Evolutionary conservation across 305 asterid species (phyloP).

Genomic region (Fraxinus greggii): DNA sequence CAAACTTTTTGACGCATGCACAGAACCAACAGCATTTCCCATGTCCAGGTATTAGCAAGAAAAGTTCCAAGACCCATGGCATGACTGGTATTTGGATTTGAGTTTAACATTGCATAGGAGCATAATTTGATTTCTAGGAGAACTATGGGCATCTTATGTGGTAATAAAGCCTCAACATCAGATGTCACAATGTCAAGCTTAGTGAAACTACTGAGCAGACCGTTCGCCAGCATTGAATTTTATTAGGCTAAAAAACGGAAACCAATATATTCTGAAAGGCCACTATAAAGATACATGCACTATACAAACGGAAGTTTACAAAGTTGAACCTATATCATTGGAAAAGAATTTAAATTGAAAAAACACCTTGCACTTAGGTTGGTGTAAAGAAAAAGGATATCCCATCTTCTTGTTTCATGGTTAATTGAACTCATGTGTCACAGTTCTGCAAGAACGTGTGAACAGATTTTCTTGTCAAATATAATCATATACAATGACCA

Average conservation of each 20-base stretch:
- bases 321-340: neutral
- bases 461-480: neutral
- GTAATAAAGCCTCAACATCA: neutral
- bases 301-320: neutral
- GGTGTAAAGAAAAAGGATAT: neutral
- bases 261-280: neutral
- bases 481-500: neutral
- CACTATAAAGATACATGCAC: neutral
- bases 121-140: neutral
- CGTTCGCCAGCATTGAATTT: neutral
- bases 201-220: neutral
- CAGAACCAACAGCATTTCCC: neutral
- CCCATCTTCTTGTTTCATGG: neutral
- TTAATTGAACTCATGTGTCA: neutral
- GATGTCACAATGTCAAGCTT: neutral
- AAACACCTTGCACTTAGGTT: neutral
- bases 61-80: neutral
- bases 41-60: neutral
- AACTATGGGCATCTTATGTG: neutral
- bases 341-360: neutral
- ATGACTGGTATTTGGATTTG: neutral
- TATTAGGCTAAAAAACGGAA: neutral
- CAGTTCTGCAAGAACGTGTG: neutral
- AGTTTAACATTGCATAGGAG: neutral
- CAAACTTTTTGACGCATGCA: neutral